phyloP scores from a whole-genome alignment of 2,329 filamentous ascomycete species.

The Cytospora leucostoma region DNA sequence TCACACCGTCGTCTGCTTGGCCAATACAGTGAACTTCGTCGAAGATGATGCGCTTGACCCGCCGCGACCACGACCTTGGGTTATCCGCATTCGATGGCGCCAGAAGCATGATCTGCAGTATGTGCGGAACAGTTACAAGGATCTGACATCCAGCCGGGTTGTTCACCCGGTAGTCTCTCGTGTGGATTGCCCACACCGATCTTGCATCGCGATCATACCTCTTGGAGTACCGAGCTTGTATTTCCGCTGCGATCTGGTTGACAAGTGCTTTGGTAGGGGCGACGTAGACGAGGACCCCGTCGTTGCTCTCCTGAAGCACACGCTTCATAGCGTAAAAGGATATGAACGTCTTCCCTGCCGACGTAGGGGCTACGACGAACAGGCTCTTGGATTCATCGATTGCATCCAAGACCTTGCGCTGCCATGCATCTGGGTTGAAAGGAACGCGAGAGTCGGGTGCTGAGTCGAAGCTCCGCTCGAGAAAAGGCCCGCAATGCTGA shows the following conservation, averaged over 20 bases:
- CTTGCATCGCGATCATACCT: slow-evolving; percentile 59
- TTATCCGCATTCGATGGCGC: slow-evolving; percentile 63
- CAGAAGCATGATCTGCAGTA: slow-evolving; percentile 77
- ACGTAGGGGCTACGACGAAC: slow-evolving; percentile 76
- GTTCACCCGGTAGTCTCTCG: slow-evolving; percentile 73
- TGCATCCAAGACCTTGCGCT: slow-evolving; percentile 70
- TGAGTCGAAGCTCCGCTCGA: slow-evolving; percentile 74
- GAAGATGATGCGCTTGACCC: slow-evolving; percentile 76
- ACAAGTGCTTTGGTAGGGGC: slow-evolving; percentile 81
- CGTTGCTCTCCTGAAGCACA: slow-evolving; percentile 66
- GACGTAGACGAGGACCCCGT: slow-evolving; percentile 74
- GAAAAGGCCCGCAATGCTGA: slow-evolving; percentile 68
- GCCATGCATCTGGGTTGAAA: slow-evolving; percentile 77
- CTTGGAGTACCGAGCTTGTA: slow-evolving; percentile 75
- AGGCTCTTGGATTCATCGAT: slow-evolving; percentile 71
- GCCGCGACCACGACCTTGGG: slow-evolving; percentile 58
- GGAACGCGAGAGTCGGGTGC: slow-evolving; percentile 65
- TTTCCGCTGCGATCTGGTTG: slow-evolving; percentile 80
- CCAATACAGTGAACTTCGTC: slow-evolving; percentile 83
- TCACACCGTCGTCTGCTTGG: slow-evolving; percentile 71
- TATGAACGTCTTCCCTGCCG: slow-evolving; percentile 81
- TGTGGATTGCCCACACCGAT: slow-evolving; percentile 79
- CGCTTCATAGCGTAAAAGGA: slow-evolving; percentile 84
- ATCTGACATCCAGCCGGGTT: slow-evolving; percentile 73
- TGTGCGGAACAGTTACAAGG: slow-evolving; percentile 74